A percentile compares a stretch with the other conserved stretches of the same genome.
These are phyloP conservation scores for Coelastrella sp. DNA, from an alignment of 139 green algal genomes.

Conservation along the genomic window DNA sequence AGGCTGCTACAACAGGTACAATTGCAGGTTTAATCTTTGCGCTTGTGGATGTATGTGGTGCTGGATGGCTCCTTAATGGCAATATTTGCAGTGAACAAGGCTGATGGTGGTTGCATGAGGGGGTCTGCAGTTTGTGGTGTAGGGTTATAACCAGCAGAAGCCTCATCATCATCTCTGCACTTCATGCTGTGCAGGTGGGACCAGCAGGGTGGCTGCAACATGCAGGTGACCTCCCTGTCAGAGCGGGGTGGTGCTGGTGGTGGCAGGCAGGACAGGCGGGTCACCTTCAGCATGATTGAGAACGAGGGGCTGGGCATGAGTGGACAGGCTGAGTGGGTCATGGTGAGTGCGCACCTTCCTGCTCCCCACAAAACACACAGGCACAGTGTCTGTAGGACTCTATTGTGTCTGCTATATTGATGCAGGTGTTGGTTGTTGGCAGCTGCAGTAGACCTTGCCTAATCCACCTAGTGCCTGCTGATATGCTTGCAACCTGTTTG, in stretches of 20 bases:
- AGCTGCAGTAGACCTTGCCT: background rate
- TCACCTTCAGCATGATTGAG: slow-evolving; percentile 79
- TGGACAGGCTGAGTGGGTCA: slow-evolving; percentile 78
- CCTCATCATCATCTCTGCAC: background rate
- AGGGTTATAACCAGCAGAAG: background rate
- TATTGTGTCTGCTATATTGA: too few species aligned
- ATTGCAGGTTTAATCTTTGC: too few species aligned
- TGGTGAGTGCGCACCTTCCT: slow-evolving; percentile 49
- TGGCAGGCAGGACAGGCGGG: slow-evolving; percentile 69
- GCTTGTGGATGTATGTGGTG: too few species aligned
- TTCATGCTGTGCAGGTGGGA: slow-evolving; percentile 3
- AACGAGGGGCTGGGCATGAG: slow-evolving; percentile 82
- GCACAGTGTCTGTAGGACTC: too few species aligned
- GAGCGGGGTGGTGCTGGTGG: slow-evolving; percentile 56
- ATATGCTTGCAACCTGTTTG: background rate
- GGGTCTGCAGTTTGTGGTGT: background rate
- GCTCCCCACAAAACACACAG: background rate
- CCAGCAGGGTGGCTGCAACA: background rate
- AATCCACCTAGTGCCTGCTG: background rate
- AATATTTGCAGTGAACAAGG: too few species aligned
- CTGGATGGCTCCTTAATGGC: too few species aligned
- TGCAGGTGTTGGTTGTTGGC: background rate
- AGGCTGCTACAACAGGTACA: too few species aligned
- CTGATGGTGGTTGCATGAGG: background rate
- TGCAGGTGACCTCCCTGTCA: slow-evolving; percentile 59